phyloP scores from a whole-genome alignment of 2,329 filamentous ascomycete species.

The Colletotrichum sojae region DNA sequence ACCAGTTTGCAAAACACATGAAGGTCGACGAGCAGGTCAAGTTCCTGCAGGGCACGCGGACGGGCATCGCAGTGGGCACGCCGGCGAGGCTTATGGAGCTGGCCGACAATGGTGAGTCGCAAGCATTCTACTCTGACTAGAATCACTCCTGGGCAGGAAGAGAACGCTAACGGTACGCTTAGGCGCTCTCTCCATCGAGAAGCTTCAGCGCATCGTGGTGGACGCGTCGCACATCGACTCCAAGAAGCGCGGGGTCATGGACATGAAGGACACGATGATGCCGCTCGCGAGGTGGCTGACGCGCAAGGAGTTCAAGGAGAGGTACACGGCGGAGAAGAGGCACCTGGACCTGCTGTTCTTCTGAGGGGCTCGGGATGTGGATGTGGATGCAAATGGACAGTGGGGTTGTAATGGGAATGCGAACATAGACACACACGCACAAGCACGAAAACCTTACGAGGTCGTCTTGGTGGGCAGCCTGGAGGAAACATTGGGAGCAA shows the following conservation, averaged over 20 bases:
- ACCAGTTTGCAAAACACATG: slow-evolving; percentile 93
- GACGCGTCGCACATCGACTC: slow-evolving; percentile 94
- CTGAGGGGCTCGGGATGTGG: slow-evolving; percentile 49
- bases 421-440: not conserved
- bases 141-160: no score
- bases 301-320: slow-evolving; percentile 77
- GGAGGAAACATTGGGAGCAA: no score
- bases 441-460: no score
- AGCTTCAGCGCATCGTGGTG: slow-evolving; percentile 84
- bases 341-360: slow-evolving; percentile 76
- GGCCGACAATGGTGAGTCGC: slow-evolving; percentile 83
- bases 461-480: no score
- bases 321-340: slow-evolving; percentile 73
- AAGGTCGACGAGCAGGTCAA: slow-evolving; percentile 90
- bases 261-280: slow-evolving; percentile 94
- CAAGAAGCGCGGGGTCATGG: slow-evolving; percentile 93
- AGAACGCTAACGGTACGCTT: slow-evolving; percentile 11
- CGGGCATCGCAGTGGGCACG: slow-evolving; percentile 92
- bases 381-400: not conserved
- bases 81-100: slow-evolving; percentile 86
- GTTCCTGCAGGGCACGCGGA: slow-evolving; percentile 78
- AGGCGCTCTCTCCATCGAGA: slow-evolving; percentile 78
- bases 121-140: no score
- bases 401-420: not conserved
- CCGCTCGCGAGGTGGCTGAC: slow-evolving; percentile 83